A percentile compares a stretch with the other conserved stretches of the same genome.
These are phyloP conservation scores for Epichloe glyceriae DNA, from an alignment of 2,329 filamentous ascomycete species.

Conservation along the genomic window DNA sequence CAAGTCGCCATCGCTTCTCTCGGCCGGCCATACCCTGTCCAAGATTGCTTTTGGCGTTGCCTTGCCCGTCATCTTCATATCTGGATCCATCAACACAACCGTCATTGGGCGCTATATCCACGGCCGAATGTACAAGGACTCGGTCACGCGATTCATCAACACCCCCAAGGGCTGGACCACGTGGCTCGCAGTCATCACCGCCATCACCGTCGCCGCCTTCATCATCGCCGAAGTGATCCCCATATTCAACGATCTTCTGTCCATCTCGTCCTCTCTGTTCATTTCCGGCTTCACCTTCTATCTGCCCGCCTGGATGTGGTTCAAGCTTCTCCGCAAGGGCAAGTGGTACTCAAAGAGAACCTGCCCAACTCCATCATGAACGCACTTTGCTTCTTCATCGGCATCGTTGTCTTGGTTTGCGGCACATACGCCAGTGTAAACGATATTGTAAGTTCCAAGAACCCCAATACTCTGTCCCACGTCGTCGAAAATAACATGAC, in stretches of 20 bases:
- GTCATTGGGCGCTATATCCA: slow-evolving; percentile 34
- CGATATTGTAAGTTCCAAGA: slow-evolving; percentile 13
- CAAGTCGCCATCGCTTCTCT: slow-evolving; percentile 53
- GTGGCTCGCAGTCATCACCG: slow-evolving; percentile 46
- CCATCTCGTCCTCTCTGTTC: slow-evolving; percentile 35
- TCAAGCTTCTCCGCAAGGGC: slow-evolving; percentile 22
- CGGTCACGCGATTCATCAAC: slow-evolving; percentile 33
- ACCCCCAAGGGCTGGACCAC: slow-evolving; percentile 33
- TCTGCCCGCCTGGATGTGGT: slow-evolving; percentile 27
- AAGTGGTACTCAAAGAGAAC: slow-evolving; percentile 14
- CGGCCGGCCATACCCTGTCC: slow-evolving; percentile 42
- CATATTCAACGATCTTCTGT: slow-evolving; percentile 54
- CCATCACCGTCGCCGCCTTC: slow-evolving; percentile 51
- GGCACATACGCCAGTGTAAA: slow-evolving; percentile 15
- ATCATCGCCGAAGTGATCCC: slow-evolving; percentile 60
- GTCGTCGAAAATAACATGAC: not conserved
- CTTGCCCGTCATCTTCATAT: slow-evolving; percentile 60
- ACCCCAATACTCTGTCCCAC: not conserved
- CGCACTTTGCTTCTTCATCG: slow-evolving; percentile 14
- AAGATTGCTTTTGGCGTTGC: slow-evolving; percentile 60
- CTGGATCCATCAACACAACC: slow-evolving; percentile 54
- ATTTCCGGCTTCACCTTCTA: slow-evolving; percentile 27
- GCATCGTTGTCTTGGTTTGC: slow-evolving; percentile 13
- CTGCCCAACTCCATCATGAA: slow-evolving; percentile 11
- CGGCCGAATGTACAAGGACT: slow-evolving; percentile 30